Evolutionary conservation across 129 eudicot species (phyloP), one percentile per base, ranked within the genome.

Genomic region (Erigeron canadensis): DNA sequence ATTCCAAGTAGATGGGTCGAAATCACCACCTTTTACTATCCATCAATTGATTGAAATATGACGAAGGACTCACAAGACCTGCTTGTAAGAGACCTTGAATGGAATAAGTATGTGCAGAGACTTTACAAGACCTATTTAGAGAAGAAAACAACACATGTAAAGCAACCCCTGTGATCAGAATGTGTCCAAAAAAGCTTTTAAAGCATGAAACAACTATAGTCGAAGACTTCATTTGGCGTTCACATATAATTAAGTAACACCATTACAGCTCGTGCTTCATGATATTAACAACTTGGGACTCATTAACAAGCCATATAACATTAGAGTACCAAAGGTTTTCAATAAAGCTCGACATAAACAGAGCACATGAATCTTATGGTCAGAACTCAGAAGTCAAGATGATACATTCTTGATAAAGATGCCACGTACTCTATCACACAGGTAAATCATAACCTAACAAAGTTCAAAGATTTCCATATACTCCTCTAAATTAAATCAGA

Each of bases 141-240:
- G 18, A 65, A 19, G 57, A 1, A 66, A 66, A 45, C 16, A 45
- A 13, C 10, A 12, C 10, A 19, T 18, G n/a, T 66, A 55, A 66
- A 66, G 22, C 69, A 63, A 12, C 69, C n/a, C 48, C 23, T 3
- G 34, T 17, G 43, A 12, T 17, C 69, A 63, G 10, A 0, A 6
- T 10, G 34, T 3, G 50, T 17, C 9, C 41, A 60, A 5, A 60
- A 58, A 7, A n/a, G 56, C 21, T 5, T 8, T 6, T 1, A 50
- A 63, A 16, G 40, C 42, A 57, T 44, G 22, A 6, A 58, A 69
- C 38, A 69, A 59, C 68, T 72, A 28, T 16, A 4, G 45, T 6
- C 43, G 8, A 72, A 28, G 59, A 72, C 69, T 62, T 72, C 76
- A 45, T 60, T 23, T 72, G 69, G 47, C 46, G 9, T 72, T 59